Evolutionary conservation across 2,329 filamentous ascomycete species (phyloP), one percentile per base, ranked within the genome.

Genomic region (Clonostachys rosea): DNA sequence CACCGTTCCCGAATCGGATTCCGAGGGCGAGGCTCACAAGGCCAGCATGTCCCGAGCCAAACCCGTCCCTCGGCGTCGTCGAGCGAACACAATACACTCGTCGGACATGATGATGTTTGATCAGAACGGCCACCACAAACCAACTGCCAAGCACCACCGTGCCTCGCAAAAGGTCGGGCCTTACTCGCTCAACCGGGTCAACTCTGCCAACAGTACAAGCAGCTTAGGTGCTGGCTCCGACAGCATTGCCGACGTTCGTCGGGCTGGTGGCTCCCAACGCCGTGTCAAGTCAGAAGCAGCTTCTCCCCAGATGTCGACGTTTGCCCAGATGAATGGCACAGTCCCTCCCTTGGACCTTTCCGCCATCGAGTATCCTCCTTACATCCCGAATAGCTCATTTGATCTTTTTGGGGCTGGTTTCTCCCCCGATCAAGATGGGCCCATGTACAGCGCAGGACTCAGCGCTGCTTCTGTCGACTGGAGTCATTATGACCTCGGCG

Each of bases 121-220:
- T 57, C 75, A 82, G 54, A 77, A 84, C 56, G 81, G 81, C 44
- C 79, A 84, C 56, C 81, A 83, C 67, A 84, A 81, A 57, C 77
- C 81, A 14, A 69, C 75, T 12, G 74, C 80, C 59, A 83, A 83
- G 66, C 78, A 79, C 56, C 78, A 79, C 56, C 79, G 79, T 53
- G 74, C 75, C 34, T 75, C 79, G 33, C 80, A 84, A 54, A 83
- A 84, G 61, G 77, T 73, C 54, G 78, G 78, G 34, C 81, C 83
- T 17, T 86, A 86, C 54, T 75, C 77, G 49, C 71, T 84, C 40
- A 77, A 69, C 58, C 75, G 80, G 48, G 76, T 77, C 52, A 78
- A 81, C 63, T 78, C 79, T 17, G 69, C 79, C 52, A 75, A 79
- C 63, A 72, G 79, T 64, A 63, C 71, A 48, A 66, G 70, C 60